Base-by-base conservation (phyloP, 139 green algal species). In the Chlorella sp. region DNA sequence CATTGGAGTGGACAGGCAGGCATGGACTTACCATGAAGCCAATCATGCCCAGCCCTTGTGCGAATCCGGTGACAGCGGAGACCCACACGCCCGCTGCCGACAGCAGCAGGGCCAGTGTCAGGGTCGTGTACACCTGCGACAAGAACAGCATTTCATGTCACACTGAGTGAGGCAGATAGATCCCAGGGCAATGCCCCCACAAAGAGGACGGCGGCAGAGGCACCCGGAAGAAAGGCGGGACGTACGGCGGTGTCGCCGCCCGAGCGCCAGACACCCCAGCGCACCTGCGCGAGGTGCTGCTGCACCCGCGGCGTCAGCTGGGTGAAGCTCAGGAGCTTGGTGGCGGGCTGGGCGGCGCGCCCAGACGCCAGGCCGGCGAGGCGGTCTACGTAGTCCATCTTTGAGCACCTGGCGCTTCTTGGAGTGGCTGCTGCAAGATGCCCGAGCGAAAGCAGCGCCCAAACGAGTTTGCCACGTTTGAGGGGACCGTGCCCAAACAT, bases 41-140 rank as follows among this genome's bases (percentile, higher is more conserved):
- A 11, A 96, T 32, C 36, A 56, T 76, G 34, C 88, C 90, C 7
- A 95, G 38, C 11, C 77, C 58, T 30, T 74, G 60, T 16, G 36
- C 77, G 62, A 83, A 74, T 40, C 77, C 60, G 20, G 77, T 83
- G 26, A 70, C 34, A 16, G 40, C 77, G 26, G 60, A 74, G 32
- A 58, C 60, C 2, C 41, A 76, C 0, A 84, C 79, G 32, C 79
- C 79, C 1, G 20, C 64, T 1, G 79, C 65, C 8, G 38, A 48
- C 32, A 76, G n/a, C 43, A 22, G 62, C 38, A 96, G n/a, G 13
- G 90, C 80, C 14, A 70, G 44, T 0, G 90, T 60, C 0, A 96
- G 83, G 1, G 93, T 96, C 1, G 86, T 41, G 75, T 96, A 96
- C 1, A 96, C 93, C 85, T 92, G 85, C 73, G n/a, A n/a, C n/a